A percentile compares a stretch with the other conserved stretches of the same genome.
Conservation (phyloP, 306 rosid species). For the Alnus rubra region DNA sequence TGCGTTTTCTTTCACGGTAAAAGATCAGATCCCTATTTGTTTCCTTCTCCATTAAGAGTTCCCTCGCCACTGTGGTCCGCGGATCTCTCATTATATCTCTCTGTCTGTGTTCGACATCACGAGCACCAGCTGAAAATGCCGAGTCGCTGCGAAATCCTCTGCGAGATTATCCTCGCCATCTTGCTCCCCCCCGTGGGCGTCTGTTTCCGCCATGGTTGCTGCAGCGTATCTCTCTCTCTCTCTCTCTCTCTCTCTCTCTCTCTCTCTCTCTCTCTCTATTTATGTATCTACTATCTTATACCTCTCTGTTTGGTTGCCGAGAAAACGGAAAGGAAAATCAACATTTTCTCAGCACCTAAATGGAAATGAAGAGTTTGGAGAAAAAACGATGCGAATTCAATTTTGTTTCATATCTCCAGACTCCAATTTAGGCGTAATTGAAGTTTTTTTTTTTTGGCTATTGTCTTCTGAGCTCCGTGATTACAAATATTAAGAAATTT, state of each 20-base stretch:
- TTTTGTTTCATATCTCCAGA: background rate
- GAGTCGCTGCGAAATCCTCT: slow-evolving; percentile 56
- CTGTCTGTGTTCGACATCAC: background rate
- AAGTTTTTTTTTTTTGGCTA: background rate
- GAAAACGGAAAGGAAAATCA: background rate
- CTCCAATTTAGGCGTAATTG: background rate
- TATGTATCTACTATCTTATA: background rate
- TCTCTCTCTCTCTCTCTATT: background rate
- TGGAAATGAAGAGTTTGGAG: too few species aligned
- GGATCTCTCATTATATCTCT: background rate
- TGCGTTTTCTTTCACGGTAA: too few species aligned
- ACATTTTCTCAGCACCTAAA: too few species aligned
- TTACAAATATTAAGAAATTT: background rate
- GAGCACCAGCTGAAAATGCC: slow-evolving; percentile 47
- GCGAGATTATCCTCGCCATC: slow-evolving; percentile 66
- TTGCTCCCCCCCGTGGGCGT: slow-evolving; percentile 79
- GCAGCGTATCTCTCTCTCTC: slow-evolving; percentile 50
- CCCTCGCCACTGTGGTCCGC: too few species aligned
- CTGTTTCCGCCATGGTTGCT: slow-evolving; percentile 82
- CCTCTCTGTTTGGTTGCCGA: background rate
- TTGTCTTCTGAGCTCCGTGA: background rate
- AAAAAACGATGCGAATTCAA: background rate
- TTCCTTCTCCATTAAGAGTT: slow-evolving; percentile 21
- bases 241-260: background rate
- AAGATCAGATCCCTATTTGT: background rate